phyloP scores from a whole-genome alignment of 495 filamentous ascomycete species.

The Terfezia boudieri region DNA sequence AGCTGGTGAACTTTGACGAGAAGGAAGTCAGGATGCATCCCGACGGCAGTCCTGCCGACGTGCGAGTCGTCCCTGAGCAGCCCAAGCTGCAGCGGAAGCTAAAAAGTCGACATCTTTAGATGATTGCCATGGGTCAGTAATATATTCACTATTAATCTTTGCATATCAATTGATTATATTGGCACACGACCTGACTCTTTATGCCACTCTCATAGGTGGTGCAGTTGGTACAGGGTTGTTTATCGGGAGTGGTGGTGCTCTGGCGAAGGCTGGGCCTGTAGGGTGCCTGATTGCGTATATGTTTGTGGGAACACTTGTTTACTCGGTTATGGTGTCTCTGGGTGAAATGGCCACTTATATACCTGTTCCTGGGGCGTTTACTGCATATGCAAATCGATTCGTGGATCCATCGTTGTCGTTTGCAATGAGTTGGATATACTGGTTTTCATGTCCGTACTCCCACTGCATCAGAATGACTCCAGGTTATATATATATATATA shows the following conservation, averaged over 20 bases:
- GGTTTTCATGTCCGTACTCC: constrained; percentile 23
- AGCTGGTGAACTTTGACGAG: too few relatives aligned
- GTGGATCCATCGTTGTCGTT: constrained; percentile 64
- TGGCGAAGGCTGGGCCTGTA: constrained; percentile 26
- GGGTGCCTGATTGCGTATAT: constrained; percentile 33
- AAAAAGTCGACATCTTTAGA: constrained; percentile 46
- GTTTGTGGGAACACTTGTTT: constrained; percentile 26
- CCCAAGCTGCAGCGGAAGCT: constrained; percentile 15
- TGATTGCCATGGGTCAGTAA: constrained; percentile 30
- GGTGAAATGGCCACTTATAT: constrained; percentile 52
- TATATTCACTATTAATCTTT: not conserved
- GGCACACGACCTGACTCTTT: constrained; percentile 28
- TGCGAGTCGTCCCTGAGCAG: not conserved
- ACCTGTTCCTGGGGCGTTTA: constrained; percentile 34
- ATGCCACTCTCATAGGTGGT: constrained; percentile 32
- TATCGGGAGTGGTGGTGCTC: constrained; percentile 28
- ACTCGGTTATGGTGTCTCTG: constrained; percentile 29
- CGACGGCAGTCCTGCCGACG: too few relatives aligned
- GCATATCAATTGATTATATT: constrained; percentile 22
- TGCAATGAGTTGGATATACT: constrained; percentile 37
- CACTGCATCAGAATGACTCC: constrained; percentile 24
- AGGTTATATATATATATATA: constrained; percentile 24
- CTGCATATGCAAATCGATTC: constrained; percentile 50
- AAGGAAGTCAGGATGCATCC: too few relatives aligned
- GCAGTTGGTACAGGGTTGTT: constrained; percentile 46